Base-by-base conservation (phyloP, 805 yeast genomes). In the Kregervanrija fluxuum region DNA sequence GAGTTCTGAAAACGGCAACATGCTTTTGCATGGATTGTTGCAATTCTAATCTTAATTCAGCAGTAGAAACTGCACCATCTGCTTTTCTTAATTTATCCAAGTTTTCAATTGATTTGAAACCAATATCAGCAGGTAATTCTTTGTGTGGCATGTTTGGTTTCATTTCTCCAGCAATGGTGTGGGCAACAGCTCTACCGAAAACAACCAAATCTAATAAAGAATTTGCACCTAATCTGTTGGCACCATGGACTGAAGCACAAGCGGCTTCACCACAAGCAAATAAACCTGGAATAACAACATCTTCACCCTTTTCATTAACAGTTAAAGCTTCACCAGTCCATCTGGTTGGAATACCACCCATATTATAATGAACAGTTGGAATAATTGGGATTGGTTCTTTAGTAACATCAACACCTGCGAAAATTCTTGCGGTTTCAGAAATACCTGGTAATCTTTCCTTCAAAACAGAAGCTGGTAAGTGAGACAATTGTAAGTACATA, bases 331-430 rank as follows among this genome's bases (percentile, higher is more conserved):
- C 97, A 74, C 98, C 99, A 54, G 83, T 85, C 85, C 88, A 93
- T 68, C 84, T 87, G 55, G 99, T 93, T 68, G 99, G 99, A 55
- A 91, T 87, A 81, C 98, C 98, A 70, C 99, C 99, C 99, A 91
- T 91, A 72, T 91, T 91, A 77, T 93, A 91, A 72, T 91, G 99
- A 50, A 93, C 99, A 54, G 99, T 91, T 59, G 99, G 99, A 57
- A 93, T 70, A 59, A 91, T 90, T 59, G 98, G 99, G 66, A 93
- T 93, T 62, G 99, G 99, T 73, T 91, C 97, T 75, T 93, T 93
- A 48, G 99, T 93, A 54, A 91, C 98, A 70, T 91, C 99, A 54
- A 91, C 99, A 77, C 99, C 99, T 40, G 99, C 98, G 62, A 91
- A 91, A 68, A 91, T 91, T 54, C 89, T 84, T 38, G 99, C 98